Evolutionary conservation across 345 rosid genomes (phyloP), one percentile per base, ranked within the genome.

Genomic region (Noccaea bulbosa): DNA sequence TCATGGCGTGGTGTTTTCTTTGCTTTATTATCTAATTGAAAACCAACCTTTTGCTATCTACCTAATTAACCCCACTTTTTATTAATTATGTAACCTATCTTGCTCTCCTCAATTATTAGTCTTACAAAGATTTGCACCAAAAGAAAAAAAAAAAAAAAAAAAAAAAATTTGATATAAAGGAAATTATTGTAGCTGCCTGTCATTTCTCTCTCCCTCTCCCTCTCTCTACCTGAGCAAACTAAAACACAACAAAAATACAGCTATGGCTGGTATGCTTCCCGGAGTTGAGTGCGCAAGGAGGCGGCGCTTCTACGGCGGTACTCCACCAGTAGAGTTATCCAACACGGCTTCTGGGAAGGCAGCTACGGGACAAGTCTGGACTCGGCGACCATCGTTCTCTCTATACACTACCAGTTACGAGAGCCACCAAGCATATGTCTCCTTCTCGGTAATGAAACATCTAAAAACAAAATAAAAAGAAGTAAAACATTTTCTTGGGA

Each of bases 241-340:
- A 54, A 58, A 67, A 57, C 66, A 66, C 48, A 75, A 53, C 33
- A 52, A 61, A 5, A 32, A 65, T 1, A 16, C 43, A 69, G 45
- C 64, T 35, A 90, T 90, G 91, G 96, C 97, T 4, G 96, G 97
- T 1, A 86, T 86, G 93, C 83, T 94, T 60, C 87, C 92, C 43
- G 99, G 97, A 9, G 95, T 91, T 52, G 93, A 91, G 72, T 79
- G 84, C 66, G 96, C 96, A 1, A 77, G 97, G 39, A 78, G 97
- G 74, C 84, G 97, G 53, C 79, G 92, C 4, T 64, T 87, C 53
- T 91, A 84, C 77, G 89, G 76, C 4, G 80, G 86, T 78, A 81
- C 85, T 44, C 81, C 74, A 0, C 54, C 69, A 51, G 56, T 80
- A 7, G 95, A 88, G 17, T 63, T 85, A 2, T 72, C 79, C 4